phyloP scores from a whole-genome alignment of 805 yeast species.

The Pichia insulana region DNA sequence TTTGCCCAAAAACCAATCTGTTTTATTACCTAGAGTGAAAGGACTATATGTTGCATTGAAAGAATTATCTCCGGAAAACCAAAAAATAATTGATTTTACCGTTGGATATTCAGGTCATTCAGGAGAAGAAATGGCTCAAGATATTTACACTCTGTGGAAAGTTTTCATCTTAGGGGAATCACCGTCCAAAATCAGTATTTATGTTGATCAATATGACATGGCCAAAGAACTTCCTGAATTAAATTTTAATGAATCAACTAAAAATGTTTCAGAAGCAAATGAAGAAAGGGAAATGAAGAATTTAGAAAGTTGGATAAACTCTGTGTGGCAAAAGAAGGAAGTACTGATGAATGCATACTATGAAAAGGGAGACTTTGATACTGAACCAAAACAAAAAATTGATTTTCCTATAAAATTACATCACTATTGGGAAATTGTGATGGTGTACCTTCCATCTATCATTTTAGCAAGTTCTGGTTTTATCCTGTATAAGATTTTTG shows the following conservation, averaged over 20 bases:
- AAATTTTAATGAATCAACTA: slow-evolving; percentile 32
- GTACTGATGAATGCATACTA: slow-evolving; percentile 53
- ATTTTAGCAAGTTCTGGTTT: neutral
- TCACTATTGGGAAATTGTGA: slow-evolving; percentile 1
- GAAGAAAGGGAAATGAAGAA: slow-evolving; percentile 32
- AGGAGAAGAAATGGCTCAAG: slow-evolving; percentile 65
- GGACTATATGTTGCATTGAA: slow-evolving; percentile 66
- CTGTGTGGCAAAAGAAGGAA: slow-evolving; percentile 76
- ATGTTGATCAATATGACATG: slow-evolving; percentile 50
- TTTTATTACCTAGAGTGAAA: slow-evolving; percentile 73
- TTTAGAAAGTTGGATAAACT: slow-evolving; percentile 70
- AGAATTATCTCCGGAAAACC: slow-evolving; percentile 39
- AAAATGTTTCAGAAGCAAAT: slow-evolving; percentile 30
- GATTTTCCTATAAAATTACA: slow-evolving; percentile 18
- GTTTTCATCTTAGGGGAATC: slow-evolving; percentile 64
- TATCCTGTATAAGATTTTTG: neutral
- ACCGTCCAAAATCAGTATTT: slow-evolving; percentile 58
- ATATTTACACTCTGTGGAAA: slow-evolving; percentile 53
- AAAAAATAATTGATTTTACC: slow-evolving; percentile 71
- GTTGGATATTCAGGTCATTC: slow-evolving; percentile 70
- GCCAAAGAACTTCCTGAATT: slow-evolving; percentile 23
- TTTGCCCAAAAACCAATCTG: slow-evolving; percentile 37
- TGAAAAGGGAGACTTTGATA: slow-evolving; percentile 42
- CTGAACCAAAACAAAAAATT: slow-evolving; percentile 13
- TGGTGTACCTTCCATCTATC: neutral